Evolutionary conservation across 345 rosid genomes (phyloP), one percentile per base, ranked within the genome.

Genomic region (Carallia pectinifolia): DNA sequence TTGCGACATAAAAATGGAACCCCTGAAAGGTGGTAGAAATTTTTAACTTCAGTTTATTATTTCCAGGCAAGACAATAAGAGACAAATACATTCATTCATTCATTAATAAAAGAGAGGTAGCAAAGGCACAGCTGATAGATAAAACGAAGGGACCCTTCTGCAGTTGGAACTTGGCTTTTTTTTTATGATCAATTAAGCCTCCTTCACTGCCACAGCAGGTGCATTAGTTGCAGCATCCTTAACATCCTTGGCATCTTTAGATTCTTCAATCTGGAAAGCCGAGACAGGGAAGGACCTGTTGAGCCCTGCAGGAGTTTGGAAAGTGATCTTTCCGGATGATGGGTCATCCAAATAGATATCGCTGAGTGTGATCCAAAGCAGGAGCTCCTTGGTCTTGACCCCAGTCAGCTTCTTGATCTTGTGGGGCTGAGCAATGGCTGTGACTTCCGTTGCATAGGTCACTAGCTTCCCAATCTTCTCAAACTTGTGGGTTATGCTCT

Each of bases 321-420:
- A 92, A 7, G 92, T 90, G 73, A 95, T 84, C 75, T 85, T 91
- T 5, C 82, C 89, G 0, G 82, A 53, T 0, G 86, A 71, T 0
- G 92, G 84, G 7, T 83, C 88, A 56, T 90, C 86, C 1, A 81
- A 6, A 39, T 58, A 86, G 65, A 95, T 95, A 18, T 95, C 96
- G 44, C 76, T 58, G 58, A 95, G 63, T 7, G 81, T 31, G 30
- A 95, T 52, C 99, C 99, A 92, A 37, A 92, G 10, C 61, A 95
- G 76, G 37, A 92, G 88, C 88, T 95, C 99, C 81, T 89, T 90
- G 68, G 90, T 81, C 88, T 92, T 92, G 34, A 94, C 98, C n/a
- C 98, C 98, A 4, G 90, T 92, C 62, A 94, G 95, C 74, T 87
- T 92, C 97, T 87, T 94, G 88, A 94, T 91, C 90, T 72, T 90